Evolutionary conservation across 2,329 filamentous ascomycete genomes (phyloP).

Genomic region (Aspergillus sojae): DNA sequence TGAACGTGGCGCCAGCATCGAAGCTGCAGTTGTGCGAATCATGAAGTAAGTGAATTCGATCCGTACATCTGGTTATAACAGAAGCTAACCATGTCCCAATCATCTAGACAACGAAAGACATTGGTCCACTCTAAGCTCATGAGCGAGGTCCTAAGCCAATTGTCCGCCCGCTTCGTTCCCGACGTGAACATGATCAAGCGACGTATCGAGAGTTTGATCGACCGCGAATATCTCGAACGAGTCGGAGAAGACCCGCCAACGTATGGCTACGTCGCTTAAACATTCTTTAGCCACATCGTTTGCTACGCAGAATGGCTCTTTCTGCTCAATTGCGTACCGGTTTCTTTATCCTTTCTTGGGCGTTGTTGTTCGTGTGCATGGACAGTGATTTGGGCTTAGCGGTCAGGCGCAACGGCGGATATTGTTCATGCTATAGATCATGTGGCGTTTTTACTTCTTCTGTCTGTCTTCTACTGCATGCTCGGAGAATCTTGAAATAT

Average conservation of each 20-base stretch:
- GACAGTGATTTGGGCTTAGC: constrained; percentile 25
- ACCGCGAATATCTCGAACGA: constrained; percentile 56
- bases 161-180: constrained; percentile 52
- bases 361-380: background rate
- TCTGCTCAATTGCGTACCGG: background rate
- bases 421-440: constrained; percentile 13
- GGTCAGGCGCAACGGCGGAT: constrained; percentile 22
- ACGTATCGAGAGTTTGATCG: constrained; percentile 56
- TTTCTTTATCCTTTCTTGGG: background rate
- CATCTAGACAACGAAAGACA: constrained; percentile 50
- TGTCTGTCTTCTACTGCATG: background rate
- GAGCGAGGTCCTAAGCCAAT: constrained; percentile 53
- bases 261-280: constrained; percentile 49
- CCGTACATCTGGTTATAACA: background rate
- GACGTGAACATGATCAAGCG: constrained; percentile 58
- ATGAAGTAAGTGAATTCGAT: constrained; percentile 50
- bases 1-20: constrained; percentile 52
- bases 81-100: constrained; percentile 5
- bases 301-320: background rate
- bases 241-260: constrained; percentile 47
- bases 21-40: constrained; percentile 56
- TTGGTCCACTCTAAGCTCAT: constrained; percentile 53
- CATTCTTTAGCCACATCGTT: background rate
- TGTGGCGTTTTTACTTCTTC: background rate
- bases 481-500: background rate